Percentiles rank a stretch among this genome's conserved stretches.
Evolutionary conservation across 2,329 filamentous ascomycete genomes (phyloP).

Genomic region (Alternaria triticina): DNA sequence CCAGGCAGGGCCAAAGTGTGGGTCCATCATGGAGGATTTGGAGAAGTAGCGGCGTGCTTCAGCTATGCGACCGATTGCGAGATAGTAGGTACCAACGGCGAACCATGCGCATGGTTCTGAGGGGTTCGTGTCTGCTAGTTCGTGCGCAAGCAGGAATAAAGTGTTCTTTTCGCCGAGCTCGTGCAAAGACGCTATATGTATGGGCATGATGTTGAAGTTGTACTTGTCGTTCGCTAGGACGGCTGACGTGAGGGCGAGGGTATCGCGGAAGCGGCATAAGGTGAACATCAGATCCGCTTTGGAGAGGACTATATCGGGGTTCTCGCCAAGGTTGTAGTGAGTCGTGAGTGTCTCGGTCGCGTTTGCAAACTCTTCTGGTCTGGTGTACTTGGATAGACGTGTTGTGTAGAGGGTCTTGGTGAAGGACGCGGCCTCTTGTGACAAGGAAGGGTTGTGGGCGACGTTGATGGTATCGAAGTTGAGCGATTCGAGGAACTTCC

Average conservation of each 20-base stretch:
- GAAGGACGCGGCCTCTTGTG: conserved; percentile 90
- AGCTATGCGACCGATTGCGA: conserved; percentile 84
- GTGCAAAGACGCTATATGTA: conserved; percentile 89
- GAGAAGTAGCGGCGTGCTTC: conserved; percentile 92
- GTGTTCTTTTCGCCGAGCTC: conserved; percentile 87
- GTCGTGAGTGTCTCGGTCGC: conserved; percentile 91
- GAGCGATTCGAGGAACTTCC: conserved; percentile 84
- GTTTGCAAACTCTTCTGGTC: conserved; percentile 79
- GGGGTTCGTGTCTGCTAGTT: conserved; percentile 88
- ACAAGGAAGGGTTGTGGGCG: conserved; percentile 67
- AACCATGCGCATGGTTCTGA: conserved; percentile 92
- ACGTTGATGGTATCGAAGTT: conserved; percentile 85
- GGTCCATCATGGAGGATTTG: conserved; percentile 96
- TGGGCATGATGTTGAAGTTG: conserved; percentile 85
- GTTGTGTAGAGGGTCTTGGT: conserved; percentile 97
- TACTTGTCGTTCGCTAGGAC: conserved; percentile 86
- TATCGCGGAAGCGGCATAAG: conserved; percentile 90
- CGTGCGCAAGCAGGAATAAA: conserved; percentile 89
- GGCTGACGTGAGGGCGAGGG: conserved; percentile 80
- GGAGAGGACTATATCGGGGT: conserved; percentile 88
- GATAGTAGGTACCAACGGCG: conserved; percentile 94
- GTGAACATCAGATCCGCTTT: conserved; percentile 92
- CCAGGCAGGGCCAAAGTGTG: conserved; percentile 96
- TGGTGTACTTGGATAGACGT: conserved; percentile 91
- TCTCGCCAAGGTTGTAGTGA: conserved; percentile 85